Conservation (phyloP, 1,139 yeast genomes). For the Candida dubliniensis region DNA sequence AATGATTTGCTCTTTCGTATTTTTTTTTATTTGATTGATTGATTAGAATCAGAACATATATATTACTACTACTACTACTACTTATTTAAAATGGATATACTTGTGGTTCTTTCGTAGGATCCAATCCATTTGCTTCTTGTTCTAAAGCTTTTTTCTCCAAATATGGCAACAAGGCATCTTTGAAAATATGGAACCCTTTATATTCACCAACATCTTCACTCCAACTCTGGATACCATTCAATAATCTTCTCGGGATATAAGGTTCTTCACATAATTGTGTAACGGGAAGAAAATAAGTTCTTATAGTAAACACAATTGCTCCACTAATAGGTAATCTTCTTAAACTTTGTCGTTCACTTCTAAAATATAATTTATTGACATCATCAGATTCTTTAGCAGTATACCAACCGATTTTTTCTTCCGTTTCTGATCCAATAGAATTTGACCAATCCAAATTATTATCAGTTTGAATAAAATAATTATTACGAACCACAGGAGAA, state of each 20-base stretch:
- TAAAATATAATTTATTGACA: slow-evolving; percentile 47
- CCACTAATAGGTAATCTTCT: slow-evolving; percentile 64
- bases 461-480: slow-evolving; percentile 66
- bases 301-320: slow-evolving; percentile 59
- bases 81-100: slow-evolving; percentile 35
- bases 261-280: slow-evolving; percentile 57
- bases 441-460: slow-evolving; percentile 62
- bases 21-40: too few relatives aligned
- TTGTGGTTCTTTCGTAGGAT: slow-evolving; percentile 36
- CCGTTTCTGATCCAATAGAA: slow-evolving; percentile 59
- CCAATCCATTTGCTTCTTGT: slow-evolving; percentile 50
- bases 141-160: slow-evolving; percentile 49
- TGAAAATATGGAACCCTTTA: slow-evolving; percentile 56
- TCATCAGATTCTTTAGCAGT: slow-evolving; percentile 54
- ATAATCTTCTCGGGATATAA: slow-evolving; percentile 55
- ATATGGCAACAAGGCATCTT: slow-evolving; percentile 55
- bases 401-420: slow-evolving; percentile 56
- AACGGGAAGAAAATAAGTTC: slow-evolving; percentile 63
- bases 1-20: too few relatives aligned
- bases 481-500: slow-evolving; percentile 62
- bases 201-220: slow-evolving; percentile 57
- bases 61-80: background rate
- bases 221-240: slow-evolving; percentile 62
- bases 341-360: slow-evolving; percentile 70
- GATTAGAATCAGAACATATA: background rate